phyloP scores from a whole-genome alignment of 768 basidiomycete species.

The Tylopilus balloui region DNA sequence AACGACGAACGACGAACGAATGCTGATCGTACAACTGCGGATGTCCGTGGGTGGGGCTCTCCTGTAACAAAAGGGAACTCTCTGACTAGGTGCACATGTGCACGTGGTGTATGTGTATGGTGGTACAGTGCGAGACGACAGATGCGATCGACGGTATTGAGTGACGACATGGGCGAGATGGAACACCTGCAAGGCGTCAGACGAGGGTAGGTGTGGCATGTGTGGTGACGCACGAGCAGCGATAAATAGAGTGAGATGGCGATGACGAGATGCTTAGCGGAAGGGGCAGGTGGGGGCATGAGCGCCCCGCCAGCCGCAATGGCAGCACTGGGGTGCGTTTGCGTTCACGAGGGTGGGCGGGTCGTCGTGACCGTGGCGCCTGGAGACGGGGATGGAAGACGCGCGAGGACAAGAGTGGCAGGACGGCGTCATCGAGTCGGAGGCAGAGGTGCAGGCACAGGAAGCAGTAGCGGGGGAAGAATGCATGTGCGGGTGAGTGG shows the following conservation, averaged over 20 bases:
- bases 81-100: conserved; percentile 34
- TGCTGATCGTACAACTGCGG: conserved; percentile 28
- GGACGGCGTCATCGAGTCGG: conserved; percentile 3
- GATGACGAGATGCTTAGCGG: conserved; percentile 37
- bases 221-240: conserved; percentile 18
- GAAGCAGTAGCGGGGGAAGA: conserved; percentile 15
- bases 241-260: conserved; percentile 28
- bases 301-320: conserved; percentile 66
- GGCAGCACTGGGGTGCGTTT: conserved; percentile 73
- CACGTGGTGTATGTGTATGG: conserved; percentile 33
- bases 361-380: conserved; percentile 23
- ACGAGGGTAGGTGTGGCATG: neutral
- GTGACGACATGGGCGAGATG: conserved; percentile 28
- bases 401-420: neutral
- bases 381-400: conserved; percentile 23
- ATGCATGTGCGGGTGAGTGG: conserved; percentile 15
- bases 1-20: conserved; percentile 5
- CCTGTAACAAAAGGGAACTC: neutral
- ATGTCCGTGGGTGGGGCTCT: conserved; percentile 14
- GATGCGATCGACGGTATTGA: conserved; percentile 31
- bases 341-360: conserved; percentile 38
- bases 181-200: conserved; percentile 16
- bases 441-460: conserved; percentile 12
- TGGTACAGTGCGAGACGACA: conserved; percentile 30
- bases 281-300: conserved; percentile 62